Evolutionary conservation across 2,329 filamentous ascomycete genomes (phyloP), one percentile per base, ranked within the genome.

Genomic region (Rhynchosporium secalis): DNA sequence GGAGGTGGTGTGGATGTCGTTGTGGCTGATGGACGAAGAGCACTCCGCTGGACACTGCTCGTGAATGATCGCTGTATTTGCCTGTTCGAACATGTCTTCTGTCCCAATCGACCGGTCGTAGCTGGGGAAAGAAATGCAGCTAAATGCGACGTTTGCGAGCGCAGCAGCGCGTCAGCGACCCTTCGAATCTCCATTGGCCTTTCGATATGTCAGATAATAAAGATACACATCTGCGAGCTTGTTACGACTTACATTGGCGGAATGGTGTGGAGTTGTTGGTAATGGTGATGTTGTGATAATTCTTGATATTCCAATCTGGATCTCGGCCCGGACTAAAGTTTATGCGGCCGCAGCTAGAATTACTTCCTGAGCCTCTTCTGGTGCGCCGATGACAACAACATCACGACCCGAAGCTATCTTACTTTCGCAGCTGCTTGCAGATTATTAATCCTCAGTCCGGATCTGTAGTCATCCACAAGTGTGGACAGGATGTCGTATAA

Each of bases 101-200:
- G 64, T 45, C 45, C 40, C 57, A 66, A 68, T 68, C 64, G 60
- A 64, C 62, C 56, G 51, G 67, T 58, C 41, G 64, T 63, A 33
- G 69, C 64, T 38, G 72, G 71, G 47, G 66, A 62, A 49, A 75
- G 70, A 54, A 74, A 66, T 15, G 63, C 58, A 7, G 70, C 57
- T 38, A 75, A 36, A 40, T 69, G 68, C 26, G 69, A 71, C 10
- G 62, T 55, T 52, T 70, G 72, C 26, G 64, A 69, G 61, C 71
- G 72, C 62, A 75, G 65, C 10, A 75, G 52, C 13, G 65, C 66
- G 48, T 75, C 72, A 31, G 69, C 70, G 4, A 68, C 65, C 62
- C 70, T 68, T 72, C 74, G 70, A 62, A 75, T 55, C 64, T 76
- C 74, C 74, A 76, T 76, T 60, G 56, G 56, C 31, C 65, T 69